A percentile compares a stretch with the other conserved stretches of the same genome.
phyloP scores from a whole-genome alignment of 1,284 basidiomycete species.

The Ustilago esculenta region DNA sequence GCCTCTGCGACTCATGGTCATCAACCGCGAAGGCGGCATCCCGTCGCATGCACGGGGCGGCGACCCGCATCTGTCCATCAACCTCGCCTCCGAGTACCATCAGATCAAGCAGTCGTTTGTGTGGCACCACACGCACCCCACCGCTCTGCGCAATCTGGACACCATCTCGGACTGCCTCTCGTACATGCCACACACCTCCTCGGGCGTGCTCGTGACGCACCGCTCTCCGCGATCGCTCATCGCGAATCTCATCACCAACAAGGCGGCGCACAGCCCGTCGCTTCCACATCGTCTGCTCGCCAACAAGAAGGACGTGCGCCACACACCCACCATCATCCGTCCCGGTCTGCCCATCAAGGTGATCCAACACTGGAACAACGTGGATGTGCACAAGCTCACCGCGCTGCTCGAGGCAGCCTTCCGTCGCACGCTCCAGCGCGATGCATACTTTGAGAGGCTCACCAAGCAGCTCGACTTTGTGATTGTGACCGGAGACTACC shows the following conservation, averaged over 20 bases:
- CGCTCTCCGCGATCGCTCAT: constrained; percentile 94
- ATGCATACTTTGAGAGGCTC: constrained; percentile 82
- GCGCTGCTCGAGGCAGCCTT: constrained; percentile 87
- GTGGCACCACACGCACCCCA: constrained; percentile 84
- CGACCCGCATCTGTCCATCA: constrained; percentile 94
- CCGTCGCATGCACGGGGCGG: constrained; percentile 96
- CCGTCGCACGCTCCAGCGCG: constrained; percentile 77
- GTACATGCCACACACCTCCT: constrained; percentile 92
- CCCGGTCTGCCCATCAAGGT: constrained; percentile 88
- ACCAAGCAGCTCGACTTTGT: constrained; percentile 85
- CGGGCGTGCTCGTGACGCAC: constrained; percentile 95
- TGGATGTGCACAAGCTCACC: constrained; percentile 82
- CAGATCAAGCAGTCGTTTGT: constrained; percentile 89
- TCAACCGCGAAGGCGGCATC: constrained; percentile 95
- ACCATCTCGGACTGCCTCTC: constrained; percentile 86
- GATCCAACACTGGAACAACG: constrained; percentile 73
- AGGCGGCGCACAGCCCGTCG: constrained; percentile 93
- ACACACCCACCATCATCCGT: constrained; percentile 92
- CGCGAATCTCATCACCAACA: constrained; percentile 97
- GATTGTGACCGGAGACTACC: constrained; percentile 94
- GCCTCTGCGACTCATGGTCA: constrained; percentile 91
- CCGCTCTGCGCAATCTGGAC: constrained; percentile 85
- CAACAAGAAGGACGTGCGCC: constrained; percentile 82
- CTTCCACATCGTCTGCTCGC: constrained; percentile 91
- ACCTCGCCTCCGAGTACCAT: constrained; percentile 85